Evolutionary conservation across 2,329 filamentous ascomycete genomes (phyloP), one percentile per base, ranked within the genome.

Genomic region (Botrytis cinerea): DNA sequence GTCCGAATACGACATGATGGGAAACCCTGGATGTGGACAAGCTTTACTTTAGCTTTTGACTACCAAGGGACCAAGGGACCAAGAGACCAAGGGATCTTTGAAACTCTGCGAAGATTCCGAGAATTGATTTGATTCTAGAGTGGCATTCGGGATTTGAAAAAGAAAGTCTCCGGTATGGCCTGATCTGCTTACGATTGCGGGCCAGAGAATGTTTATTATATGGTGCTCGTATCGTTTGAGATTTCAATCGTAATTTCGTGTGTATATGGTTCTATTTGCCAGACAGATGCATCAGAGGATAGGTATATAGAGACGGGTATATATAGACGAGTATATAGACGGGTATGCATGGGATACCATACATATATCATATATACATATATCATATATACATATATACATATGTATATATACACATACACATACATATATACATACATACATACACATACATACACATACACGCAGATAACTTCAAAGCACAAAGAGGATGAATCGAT

Each of bases 31-130:
- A 40, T 38, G 38, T n/a, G 35, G 35, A 38, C n/a, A 25, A n/a
- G 46, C 32, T 28, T 28, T 28, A 28, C 51, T 16, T 28, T 54
- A 54, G 51, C 16, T 28, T 54, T 14, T 51, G 48, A 54, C 51
- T 54, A 28, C n/a, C 51, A 54, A 25, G 51, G 25, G n/a, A 18
- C n/a, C 51, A n/a, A 51, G 25, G 48, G n/a, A 18, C n/a, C 51
- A n/a, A 51, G 25, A 22, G n/a, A 18, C n/a, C 51, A 51, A 51
- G 25, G 48, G 4, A 14, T 54, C n/a, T 57, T 9, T 28, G 51
- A 57, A 57, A 35, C 64, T 54, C 54, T 67, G 64, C 46, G 64
- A 54, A 67, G n/a, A 54, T 35, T 54, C 64, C 64, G 64, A 67
- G 32, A 48, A 54, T 40, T 63, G 60, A 40, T 16, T 25, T 57